A percentile compares a stretch with the other conserved stretches of the same genome.
These are phyloP conservation scores for Lepiota subincarnata DNA, from an alignment of 768 basidiomycete genomes.

Conservation along the genomic window DNA sequence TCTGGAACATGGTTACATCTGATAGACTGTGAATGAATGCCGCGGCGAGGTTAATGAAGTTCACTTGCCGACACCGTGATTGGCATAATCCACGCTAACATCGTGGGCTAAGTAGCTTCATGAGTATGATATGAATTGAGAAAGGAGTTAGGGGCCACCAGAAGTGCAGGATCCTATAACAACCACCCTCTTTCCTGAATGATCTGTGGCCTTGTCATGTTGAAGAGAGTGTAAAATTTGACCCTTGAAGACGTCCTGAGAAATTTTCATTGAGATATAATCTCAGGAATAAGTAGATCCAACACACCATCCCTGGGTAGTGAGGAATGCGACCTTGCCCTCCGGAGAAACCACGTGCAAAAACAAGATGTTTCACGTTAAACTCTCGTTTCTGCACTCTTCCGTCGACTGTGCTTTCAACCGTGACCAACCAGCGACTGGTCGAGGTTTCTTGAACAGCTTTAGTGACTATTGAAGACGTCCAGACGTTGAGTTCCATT, in stretches of 20 bases:
- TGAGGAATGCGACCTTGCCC: constrained; percentile 42
- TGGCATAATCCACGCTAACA: constrained; percentile 37
- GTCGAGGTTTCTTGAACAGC: constrained; percentile 29
- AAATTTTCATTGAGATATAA: neutral
- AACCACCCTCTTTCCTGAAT: constrained; percentile 65
- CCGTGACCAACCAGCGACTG: constrained; percentile 39
- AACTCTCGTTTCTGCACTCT: constrained; percentile 31
- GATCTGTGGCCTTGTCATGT: constrained; percentile 52
- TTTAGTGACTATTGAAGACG: constrained; percentile 28
- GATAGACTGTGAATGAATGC: neutral
- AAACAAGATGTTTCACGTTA: constrained; percentile 44
- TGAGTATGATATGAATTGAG: neutral
- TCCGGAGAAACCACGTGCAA: constrained; percentile 50
- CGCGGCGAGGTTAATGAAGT: neutral
- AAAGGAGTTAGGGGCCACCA: constrained; percentile 19
- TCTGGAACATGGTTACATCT: constrained; percentile 61
- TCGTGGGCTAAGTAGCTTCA: constrained; percentile 34
- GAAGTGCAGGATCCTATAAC: constrained; percentile 68
- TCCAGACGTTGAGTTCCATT: constrained; percentile 52
- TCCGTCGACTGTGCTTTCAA: constrained; percentile 32
- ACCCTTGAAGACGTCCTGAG: constrained; percentile 58
- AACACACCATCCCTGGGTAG: constrained; percentile 41
- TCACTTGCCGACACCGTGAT: constrained; percentile 37
- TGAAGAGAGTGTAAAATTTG: constrained; percentile 54
- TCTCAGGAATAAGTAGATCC: neutral